Conservation (phyloP, 129 eudicot genomes). For the Pulicaria dysenterica region DNA sequence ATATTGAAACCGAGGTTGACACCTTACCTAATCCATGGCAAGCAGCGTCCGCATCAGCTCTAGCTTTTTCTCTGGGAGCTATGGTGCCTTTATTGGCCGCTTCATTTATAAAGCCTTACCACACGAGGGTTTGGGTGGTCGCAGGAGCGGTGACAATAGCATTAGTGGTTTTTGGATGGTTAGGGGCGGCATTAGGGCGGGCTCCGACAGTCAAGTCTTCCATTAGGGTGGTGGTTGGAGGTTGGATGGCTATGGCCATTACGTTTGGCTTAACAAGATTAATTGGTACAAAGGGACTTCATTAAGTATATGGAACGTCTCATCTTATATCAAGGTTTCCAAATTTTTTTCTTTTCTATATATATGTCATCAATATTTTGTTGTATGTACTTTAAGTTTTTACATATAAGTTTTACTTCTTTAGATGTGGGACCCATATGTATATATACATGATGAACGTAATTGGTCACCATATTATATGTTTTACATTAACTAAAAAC, state of each 20-base stretch:
- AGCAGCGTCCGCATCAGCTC: slow-evolving; percentile 66
- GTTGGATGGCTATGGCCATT: slow-evolving; percentile 70
- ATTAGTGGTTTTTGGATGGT: slow-evolving; percentile 62
- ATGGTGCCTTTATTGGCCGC: slow-evolving; percentile 68
- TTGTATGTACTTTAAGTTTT: too few relatives aligned
- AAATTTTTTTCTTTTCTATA: background rate
- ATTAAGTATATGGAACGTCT: slow-evolving; percentile 17
- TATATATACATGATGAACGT: too few relatives aligned
- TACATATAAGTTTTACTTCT: too few relatives aligned
- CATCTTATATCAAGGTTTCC: slow-evolving; percentile 24
- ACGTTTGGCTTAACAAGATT: slow-evolving; percentile 64
- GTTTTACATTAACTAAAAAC: too few relatives aligned
- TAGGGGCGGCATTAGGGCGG: slow-evolving; percentile 58
- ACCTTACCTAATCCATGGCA: slow-evolving; percentile 53
- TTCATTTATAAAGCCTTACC: slow-evolving; percentile 50
- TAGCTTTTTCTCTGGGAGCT: slow-evolving; percentile 61
- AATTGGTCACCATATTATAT: too few relatives aligned
- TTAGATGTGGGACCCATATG: too few relatives aligned
- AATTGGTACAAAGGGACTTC: slow-evolving; percentile 54
- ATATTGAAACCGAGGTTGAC: slow-evolving; percentile 26
- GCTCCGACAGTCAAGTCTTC: slow-evolving; percentile 52
- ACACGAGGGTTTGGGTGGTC: slow-evolving; percentile 46
- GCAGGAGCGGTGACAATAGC: slow-evolving; percentile 53
- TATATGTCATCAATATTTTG: background rate
- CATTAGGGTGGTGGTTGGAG: slow-evolving; percentile 57